Conservation (phyloP, 2,329 filamentous ascomycete genomes). For the Alternaria incomplexa region DNA sequence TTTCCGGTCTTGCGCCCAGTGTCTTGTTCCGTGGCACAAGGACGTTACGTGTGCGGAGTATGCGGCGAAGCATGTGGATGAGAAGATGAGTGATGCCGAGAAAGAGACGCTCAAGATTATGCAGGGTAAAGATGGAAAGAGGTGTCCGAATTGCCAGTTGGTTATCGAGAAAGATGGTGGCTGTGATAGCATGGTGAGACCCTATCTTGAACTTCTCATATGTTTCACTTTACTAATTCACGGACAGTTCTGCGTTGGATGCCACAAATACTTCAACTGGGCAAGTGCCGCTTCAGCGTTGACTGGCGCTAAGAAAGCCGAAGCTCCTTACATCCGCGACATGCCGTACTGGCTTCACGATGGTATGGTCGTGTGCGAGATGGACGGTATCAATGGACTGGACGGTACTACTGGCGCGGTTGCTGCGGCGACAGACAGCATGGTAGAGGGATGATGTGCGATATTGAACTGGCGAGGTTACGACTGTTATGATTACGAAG, state of each 20-base stretch:
- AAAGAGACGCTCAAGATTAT: conserved; percentile 30
- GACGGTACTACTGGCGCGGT: background rate
- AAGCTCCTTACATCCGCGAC: background rate
- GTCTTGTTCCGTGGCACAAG: conserved; percentile 32
- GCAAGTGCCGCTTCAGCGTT: conserved; percentile 27
- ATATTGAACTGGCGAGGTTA: background rate
- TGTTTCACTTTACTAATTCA: background rate
- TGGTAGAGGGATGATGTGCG: background rate
- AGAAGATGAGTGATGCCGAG: conserved; percentile 29
- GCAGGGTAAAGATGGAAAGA: conserved; percentile 31
- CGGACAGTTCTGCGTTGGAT: conserved; percentile 21
- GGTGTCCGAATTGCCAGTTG: conserved; percentile 39
- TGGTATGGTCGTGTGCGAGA: background rate
- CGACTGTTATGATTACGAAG: background rate
- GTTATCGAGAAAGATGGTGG: conserved; percentile 42
- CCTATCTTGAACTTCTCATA: background rate
- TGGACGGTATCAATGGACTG: background rate
- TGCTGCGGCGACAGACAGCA: background rate
- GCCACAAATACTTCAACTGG: conserved; percentile 37
- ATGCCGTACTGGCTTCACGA: background rate
- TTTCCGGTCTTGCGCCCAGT: conserved; percentile 27
- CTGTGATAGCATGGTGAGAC: conserved; percentile 28
- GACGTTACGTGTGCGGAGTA: conserved; percentile 33
- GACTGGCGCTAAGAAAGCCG: conserved; percentile 23
- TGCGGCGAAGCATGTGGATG: conserved; percentile 18